A percentile compares a stretch with the other conserved stretches of the same genome.
Conservation (phyloP, 1,284 basidiomycete genomes). For the Pisolithus thermaeus region DNA sequence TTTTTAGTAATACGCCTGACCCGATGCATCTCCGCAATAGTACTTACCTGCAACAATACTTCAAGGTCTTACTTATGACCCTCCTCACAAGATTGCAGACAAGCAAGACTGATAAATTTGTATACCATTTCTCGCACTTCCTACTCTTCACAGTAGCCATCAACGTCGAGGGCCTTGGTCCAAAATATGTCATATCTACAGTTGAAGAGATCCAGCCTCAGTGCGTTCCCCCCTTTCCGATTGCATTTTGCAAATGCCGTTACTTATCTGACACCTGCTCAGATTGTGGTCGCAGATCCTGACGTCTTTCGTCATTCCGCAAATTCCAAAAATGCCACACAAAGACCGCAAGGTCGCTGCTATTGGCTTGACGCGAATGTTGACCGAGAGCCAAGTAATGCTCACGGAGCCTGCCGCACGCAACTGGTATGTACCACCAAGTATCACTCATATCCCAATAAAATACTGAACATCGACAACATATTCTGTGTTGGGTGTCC, state of each 20-base stretch:
- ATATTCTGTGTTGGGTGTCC: not conserved
- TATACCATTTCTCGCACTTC: conserved; percentile 81
- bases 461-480: not conserved
- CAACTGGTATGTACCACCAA: conserved; percentile 53
- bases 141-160: conserved; percentile 73
- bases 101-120: conserved; percentile 87
- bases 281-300: conserved; percentile 87
- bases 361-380: conserved; percentile 77
- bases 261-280: not conserved
- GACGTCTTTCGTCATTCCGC: conserved; percentile 74
- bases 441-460: not conserved
- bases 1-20: conserved; percentile 4
- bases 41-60: conserved; percentile 63
- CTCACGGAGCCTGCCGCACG: conserved; percentile 56
- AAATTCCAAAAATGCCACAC: conserved; percentile 73
- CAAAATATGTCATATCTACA: conserved; percentile 73
- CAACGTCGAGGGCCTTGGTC: conserved; percentile 63
- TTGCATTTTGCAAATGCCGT: conserved; percentile 1
- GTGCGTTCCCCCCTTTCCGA: conserved; percentile 39
- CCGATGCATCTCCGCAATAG: conserved; percentile 33
- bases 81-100: conserved; percentile 83
- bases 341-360: conserved; percentile 82
- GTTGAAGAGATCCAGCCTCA: conserved; percentile 85
- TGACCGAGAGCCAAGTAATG: conserved; percentile 72
- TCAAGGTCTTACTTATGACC: conserved; percentile 75